phyloP scores from a whole-genome alignment of 768 basidiomycete genomes.

The Kwoniella bestiolae region DNA sequence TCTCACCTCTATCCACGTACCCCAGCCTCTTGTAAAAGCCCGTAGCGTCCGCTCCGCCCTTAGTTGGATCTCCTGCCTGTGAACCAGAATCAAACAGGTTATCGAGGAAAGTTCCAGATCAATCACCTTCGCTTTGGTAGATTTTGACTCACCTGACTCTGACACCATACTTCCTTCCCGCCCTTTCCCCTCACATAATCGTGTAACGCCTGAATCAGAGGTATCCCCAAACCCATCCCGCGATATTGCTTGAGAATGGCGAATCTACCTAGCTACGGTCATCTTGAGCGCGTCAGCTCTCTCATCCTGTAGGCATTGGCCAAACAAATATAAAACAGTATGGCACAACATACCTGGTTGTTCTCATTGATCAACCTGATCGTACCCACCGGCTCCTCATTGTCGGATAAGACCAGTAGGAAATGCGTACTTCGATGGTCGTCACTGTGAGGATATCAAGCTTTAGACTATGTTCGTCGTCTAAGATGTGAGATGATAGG shows the following conservation, averaged over 20 bases:
- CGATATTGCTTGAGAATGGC: constrained; percentile 23
- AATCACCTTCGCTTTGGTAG: neutral
- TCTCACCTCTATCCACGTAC: constrained; percentile 23
- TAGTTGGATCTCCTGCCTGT: constrained; percentile 14
- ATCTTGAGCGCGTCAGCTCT: no score
- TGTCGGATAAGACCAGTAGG: constrained; percentile 6
- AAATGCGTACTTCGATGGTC: constrained; percentile 35
- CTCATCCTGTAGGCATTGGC: no score
- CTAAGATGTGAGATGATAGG: neutral
- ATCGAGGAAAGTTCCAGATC: neutral
- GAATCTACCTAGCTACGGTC: constrained; percentile 28
- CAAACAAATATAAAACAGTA: neutral
- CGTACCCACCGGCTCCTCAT: constrained; percentile 17
- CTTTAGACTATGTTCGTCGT: neutral
- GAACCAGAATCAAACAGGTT: no score
- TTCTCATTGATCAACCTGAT: constrained; percentile 19
- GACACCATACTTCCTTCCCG: constrained; percentile 28
- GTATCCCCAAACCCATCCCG: constrained; percentile 24
- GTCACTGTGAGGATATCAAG: constrained; percentile 14
- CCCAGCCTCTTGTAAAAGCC: constrained; percentile 28
- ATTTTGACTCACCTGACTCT: constrained; percentile 24
- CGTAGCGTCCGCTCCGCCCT: constrained; percentile 27
- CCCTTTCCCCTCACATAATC: constrained; percentile 22
- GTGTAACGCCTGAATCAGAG: constrained; percentile 24
- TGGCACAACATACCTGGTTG: constrained; percentile 18